Evolutionary conservation across 257 asterid species (phyloP).

Genomic region (Solanum chaucha): DNA sequence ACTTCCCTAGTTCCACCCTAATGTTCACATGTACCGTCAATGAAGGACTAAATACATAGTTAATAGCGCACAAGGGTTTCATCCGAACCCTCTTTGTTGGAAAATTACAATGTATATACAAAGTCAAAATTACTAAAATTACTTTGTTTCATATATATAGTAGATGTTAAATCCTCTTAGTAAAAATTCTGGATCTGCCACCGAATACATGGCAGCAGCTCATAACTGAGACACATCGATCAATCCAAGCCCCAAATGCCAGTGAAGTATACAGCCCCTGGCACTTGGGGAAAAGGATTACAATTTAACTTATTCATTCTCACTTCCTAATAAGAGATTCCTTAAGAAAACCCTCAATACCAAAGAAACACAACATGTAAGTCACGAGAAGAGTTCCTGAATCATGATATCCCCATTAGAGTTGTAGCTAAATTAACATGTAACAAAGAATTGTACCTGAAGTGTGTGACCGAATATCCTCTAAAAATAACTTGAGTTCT

Average conservation of each 20-base stretch:
- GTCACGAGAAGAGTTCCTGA: not conserved
- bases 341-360: not conserved
- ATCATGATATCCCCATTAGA: not conserved
- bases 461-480: constrained; percentile 87
- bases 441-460: constrained; percentile 42
- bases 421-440: not conserved
- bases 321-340: not conserved
- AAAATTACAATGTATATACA: not conserved
- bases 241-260: not conserved
- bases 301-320: not conserved
- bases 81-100: not conserved
- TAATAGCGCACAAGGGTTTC: not conserved
- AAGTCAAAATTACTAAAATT: too few species aligned
- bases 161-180: not conserved
- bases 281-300: not conserved
- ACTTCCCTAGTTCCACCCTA: not conserved
- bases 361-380: not conserved
- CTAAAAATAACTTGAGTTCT: constrained; percentile 63
- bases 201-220: not conserved
- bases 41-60: not conserved
- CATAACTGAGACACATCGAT: not conserved
- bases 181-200: not conserved
- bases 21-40: not conserved
- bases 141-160: too few species aligned
- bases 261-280: not conserved